Evolutionary conservation across 1,139 yeast genomes (phyloP), one percentile per base, ranked within the genome.

Genomic region (Diutina sp.): DNA sequence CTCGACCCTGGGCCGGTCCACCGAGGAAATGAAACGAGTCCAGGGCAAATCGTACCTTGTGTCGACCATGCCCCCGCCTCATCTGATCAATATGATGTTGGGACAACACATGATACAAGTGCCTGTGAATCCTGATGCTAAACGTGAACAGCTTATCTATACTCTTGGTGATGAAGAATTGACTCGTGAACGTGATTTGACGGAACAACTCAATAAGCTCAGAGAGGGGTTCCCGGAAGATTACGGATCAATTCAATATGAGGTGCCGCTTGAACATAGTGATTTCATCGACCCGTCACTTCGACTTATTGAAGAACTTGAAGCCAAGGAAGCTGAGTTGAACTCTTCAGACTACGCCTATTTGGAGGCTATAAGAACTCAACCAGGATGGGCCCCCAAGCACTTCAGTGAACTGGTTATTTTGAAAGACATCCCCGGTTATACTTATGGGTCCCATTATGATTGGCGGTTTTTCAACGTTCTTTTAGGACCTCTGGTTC

Each of bases 401-500:
- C 21, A 50, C 14, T 50, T 50, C 12, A 21, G 32, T 32, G 53
- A 50, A 29, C 44, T 32, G 41, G 14, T 50, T 5, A 11, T 50
- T 4, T 7, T 50, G 7, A 50, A 50, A n/a, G 14, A 12, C 11
- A 11, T 30, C 5, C 25, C n/a, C 25, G n/a, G 32, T 18, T 32
- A 50, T 18, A n/a, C n/a, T 3, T 16, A 7, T 8, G 53, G 53
- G 4, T 18, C 41, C 12, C 53, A 50, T 32, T 50, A 50, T 16
- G 53, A 50, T 16, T 50, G 53, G 53, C 41, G 53, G 30, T 50
- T 50, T 14, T 50, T 50, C 16, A 32, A 50, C 8, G n/a, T n/a
- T 32, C 32, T 50, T n/a, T 12, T 50, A 14, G 41, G 25, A 4
- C 16, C 41, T 18, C 44, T 29, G 44, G 53, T 29, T 11, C 25